Percentiles rank a stretch among this genome's conserved stretches.
Conservation (phyloP, 371 early-diverging fungal genomes). For the Thermomucor indicae-seudaticae region DNA sequence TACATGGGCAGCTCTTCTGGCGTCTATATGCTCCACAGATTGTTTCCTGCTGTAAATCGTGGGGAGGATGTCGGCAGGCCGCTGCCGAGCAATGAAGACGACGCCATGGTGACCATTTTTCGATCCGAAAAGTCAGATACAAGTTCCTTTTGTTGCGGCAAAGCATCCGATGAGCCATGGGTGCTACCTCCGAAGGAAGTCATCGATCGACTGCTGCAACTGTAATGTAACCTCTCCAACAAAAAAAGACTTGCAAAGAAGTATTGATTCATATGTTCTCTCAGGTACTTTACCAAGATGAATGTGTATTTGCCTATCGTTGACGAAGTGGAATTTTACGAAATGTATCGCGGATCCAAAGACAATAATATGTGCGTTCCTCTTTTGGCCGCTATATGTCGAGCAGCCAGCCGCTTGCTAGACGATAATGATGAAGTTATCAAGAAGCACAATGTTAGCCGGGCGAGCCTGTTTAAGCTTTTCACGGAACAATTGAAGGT, state of each 20-base stretch:
- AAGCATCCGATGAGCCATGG: slow-evolving; percentile 11
- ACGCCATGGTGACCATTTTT: slow-evolving; percentile 20
- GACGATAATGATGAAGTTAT: slow-evolving; percentile 17
- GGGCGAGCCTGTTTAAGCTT: slow-evolving; percentile 6
- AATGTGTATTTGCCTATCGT: slow-evolving; percentile 30
- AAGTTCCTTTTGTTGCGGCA: not conserved
- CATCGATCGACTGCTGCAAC: slow-evolving; percentile 17
- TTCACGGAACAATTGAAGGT: slow-evolving; percentile 8
- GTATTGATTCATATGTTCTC: not conserved
- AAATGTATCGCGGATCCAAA: slow-evolving; percentile 8
- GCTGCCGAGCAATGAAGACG: slow-evolving; percentile 19
- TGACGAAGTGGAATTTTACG: slow-evolving; percentile 32
- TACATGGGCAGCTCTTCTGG: slow-evolving; percentile 42
- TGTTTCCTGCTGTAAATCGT: slow-evolving; percentile 10
- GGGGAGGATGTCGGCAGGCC: not conserved
- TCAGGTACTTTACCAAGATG: slow-evolving; percentile 23
- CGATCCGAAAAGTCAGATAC: not conserved
- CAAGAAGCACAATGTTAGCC: slow-evolving; percentile 18
- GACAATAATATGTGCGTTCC: too few species aligned
- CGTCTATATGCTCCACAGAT: slow-evolving; percentile 23
- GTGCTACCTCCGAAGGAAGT: slow-evolving; percentile 27
- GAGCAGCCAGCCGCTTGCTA: slow-evolving; percentile 16
- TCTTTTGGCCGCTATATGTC: slow-evolving; percentile 18
- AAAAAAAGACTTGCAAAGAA: not conserved
- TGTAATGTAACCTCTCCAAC: slow-evolving; percentile 11